Evolutionary conservation across 108 stramenopile genomes (phyloP), one percentile per base, ranked within the genome.

Genomic region (Bacterosira constricta): DNA sequence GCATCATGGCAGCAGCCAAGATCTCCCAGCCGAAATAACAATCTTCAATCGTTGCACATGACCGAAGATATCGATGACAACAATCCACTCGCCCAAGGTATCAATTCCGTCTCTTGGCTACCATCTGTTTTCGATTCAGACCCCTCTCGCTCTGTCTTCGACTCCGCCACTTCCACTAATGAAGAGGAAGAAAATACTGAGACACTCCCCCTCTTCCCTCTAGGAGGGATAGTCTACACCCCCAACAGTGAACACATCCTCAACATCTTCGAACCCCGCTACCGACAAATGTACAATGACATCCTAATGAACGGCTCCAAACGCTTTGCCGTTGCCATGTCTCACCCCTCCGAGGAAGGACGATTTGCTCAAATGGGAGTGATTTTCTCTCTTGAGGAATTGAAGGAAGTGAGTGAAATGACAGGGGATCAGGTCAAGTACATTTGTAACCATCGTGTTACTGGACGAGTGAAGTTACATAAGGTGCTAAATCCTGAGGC

Each of bases 241-340:
- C 93, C 93, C 55, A 91, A 91, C 66, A 84, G 85, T n/a, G 88
- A 91, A 69, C 90, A 94, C 63, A 81, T 94, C 5, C 75, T 94
- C 41, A 94, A 94, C 61, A 94, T 94, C 59, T 94, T 94, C 62
- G 93, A 94, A 71, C 93, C 90, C n/a, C 88, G 93, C 10, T 94
- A 94, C 69, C 86, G 93, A 30, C 84, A 90, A 73, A 94, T 94
- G 93, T 94, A 94, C 82, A 87, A 83, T 26, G 93, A 94, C 71
- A 94, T 94, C 49, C 63, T 94, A 18, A 89, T 91, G 90, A 91
- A 90, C 80, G 93, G 93, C 1, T 83, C 83, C 42, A 88, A 90
- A 70, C 86, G 90, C 10, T 94, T 94, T 70, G 87, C 84, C 0
- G 90, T 91, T 1, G 59, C 69, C 60, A 94, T 90, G 77, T 86